Percentiles rank a stretch among this genome's conserved stretches.
Evolutionary conservation across 2,329 filamentous ascomycete species (phyloP).

Genomic region (Aspergillus sclerotialis): DNA sequence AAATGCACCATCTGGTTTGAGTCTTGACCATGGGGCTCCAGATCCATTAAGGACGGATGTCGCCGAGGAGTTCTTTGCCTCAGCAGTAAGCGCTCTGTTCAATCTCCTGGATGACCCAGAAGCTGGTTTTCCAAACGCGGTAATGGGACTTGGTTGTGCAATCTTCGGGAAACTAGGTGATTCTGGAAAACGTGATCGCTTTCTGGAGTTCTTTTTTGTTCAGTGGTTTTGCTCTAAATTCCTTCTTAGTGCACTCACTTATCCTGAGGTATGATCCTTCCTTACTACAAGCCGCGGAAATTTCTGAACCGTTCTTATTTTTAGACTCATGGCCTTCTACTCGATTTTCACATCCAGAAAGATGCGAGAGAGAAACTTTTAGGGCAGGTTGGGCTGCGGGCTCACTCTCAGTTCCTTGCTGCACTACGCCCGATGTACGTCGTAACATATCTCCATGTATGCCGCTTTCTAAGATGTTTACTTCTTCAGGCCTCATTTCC

Average conservation of each 20-base stretch:
- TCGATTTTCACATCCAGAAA: slow-evolving; percentile 87
- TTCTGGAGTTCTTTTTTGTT: slow-evolving; percentile 75
- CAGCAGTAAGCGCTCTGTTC: slow-evolving; percentile 73
- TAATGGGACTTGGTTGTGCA: slow-evolving; percentile 76
- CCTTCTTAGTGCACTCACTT: slow-evolving; percentile 72
- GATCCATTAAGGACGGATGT: slow-evolving; percentile 69
- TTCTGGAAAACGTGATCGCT: slow-evolving; percentile 63
- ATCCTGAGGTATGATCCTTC: slow-evolving; percentile 63
- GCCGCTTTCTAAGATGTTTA: slow-evolving; percentile 26
- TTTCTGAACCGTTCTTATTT: slow-evolving; percentile 24
- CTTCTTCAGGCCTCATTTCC: slow-evolving; percentile 26
- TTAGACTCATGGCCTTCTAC: slow-evolving; percentile 58
- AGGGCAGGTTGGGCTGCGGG: slow-evolving; percentile 69
- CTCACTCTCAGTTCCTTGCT: slow-evolving; percentile 72
- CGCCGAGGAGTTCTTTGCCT: slow-evolving; percentile 81
- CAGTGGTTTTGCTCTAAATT: slow-evolving; percentile 92
- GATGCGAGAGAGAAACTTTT: slow-evolving; percentile 73
- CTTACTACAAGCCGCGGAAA: slow-evolving; percentile 1
- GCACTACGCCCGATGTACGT: slow-evolving; percentile 63
- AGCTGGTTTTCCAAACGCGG: slow-evolving; percentile 78
- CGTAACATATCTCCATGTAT: slow-evolving; percentile 8
- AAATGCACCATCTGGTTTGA: slow-evolving; percentile 69
- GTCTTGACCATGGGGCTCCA: slow-evolving; percentile 59
- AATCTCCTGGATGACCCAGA: slow-evolving; percentile 79
- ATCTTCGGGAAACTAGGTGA: slow-evolving; percentile 69